Conservation (phyloP, 306 rosid species). For the Cyamopsis tetragonoloba region DNA sequence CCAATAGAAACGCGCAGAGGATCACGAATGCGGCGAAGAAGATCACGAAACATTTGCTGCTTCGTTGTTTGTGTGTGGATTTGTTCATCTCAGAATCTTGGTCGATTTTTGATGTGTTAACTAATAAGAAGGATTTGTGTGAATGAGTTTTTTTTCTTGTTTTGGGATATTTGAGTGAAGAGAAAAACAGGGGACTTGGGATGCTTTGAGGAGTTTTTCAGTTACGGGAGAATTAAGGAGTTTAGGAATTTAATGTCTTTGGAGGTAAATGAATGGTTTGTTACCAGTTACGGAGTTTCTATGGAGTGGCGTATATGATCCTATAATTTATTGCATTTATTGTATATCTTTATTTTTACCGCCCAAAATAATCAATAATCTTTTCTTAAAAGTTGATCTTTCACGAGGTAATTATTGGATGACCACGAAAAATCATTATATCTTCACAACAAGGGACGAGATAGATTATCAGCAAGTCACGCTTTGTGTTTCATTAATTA, state of each 20-base stretch:
- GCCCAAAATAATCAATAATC: too few species aligned
- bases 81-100: constrained; percentile 32
- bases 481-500: too few species aligned
- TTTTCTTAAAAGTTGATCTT: too few species aligned
- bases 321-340: too few species aligned
- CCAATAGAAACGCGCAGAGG: constrained; percentile 26
- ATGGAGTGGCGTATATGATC: background rate
- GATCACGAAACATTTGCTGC: constrained; percentile 57
- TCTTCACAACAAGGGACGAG: too few species aligned
- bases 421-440: too few species aligned
- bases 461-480: too few species aligned
- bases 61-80: constrained; percentile 32
- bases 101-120: constrained; percentile 20
- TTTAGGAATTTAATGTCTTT: background rate
- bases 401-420: too few species aligned
- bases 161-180: constrained; percentile 7
- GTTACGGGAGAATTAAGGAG: constrained; percentile 16
- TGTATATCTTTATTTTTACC: too few species aligned
- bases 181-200: background rate
- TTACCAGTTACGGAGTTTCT: background rate
- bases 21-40: constrained; percentile 41
- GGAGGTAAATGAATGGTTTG: background rate
- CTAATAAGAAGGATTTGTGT: too few species aligned
- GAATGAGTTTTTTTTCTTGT: too few species aligned
- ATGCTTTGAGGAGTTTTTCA: background rate